Evolutionary conservation across 768 basidiomycete species (phyloP), one percentile per base, ranked within the genome.

Genomic region (Podaxis sp.): DNA sequence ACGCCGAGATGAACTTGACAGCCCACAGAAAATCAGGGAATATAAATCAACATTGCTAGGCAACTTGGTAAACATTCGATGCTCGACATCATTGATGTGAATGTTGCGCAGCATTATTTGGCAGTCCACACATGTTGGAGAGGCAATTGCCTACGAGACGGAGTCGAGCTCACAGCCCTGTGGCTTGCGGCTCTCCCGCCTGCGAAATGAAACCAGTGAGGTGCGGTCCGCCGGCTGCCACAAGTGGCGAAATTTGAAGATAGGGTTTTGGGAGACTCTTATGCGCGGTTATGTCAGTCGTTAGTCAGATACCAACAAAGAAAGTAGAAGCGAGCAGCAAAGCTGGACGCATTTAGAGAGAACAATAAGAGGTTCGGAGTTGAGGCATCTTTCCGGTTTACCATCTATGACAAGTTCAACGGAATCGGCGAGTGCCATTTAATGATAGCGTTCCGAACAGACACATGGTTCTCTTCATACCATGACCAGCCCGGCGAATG

Each of bases 401-500:
- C 36, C 58, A 42, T 42, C 22, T 48, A n/a, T 26, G 17, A 38
- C 44, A 48, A 58, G 30, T 8, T 49, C 40, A 38, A 42, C 56
- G 42, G 40, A 51, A 22, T 26, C 58, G 58, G 58, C 24, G 49
- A 39, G 46, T 59, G 38, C 58, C 58, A 59, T 51, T 39, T n/a
- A 9, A 52, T 39, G 33, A n/a, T 26, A 24, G 30, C n/a, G 15
- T 36, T 51, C 46, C 42, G 42, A 19, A 6, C 17, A 28, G 26
- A 51, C 49, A 51, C 49, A 51, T 51, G 33, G 36, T 36, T 63
- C 22, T 48, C 36, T 19, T 39, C 61, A 26, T 26, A 63, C 61
- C 38, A 63, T 63, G 61, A 39, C 61, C 22, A 63, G 46, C 38
- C 51, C 59, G n/a, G 48, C 67, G 22, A 67, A 70, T 68, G 40